These are phyloP conservation scores for Trichoderma aggressivum DNA, from an alignment of 2,329 filamentous ascomycete species.

Conservation along the genomic window DNA sequence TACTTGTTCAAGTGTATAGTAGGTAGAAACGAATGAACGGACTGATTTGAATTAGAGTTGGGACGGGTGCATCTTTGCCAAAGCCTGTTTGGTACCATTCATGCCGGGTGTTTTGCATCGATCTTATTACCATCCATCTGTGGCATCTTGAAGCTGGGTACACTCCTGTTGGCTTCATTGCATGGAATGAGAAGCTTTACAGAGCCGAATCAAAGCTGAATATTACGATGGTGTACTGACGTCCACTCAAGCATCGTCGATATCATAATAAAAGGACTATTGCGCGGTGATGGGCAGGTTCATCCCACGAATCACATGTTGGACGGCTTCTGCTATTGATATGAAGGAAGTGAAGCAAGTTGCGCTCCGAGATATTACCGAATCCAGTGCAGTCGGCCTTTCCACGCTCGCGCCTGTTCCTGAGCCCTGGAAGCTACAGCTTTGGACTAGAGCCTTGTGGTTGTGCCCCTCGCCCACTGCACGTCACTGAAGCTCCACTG, in stretches of 20 bases:
- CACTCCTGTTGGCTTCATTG: no score
- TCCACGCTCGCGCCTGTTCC: neutral
- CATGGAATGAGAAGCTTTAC: neutral
- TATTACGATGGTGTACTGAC: neutral
- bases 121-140: neutral
- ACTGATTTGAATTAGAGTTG: neutral
- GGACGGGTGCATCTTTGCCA: neutral
- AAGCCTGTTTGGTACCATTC: neutral
- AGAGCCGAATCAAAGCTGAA: neutral
- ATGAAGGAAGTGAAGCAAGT: neutral
- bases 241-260: neutral
- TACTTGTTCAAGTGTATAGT: neutral
- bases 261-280: neutral
- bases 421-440: neutral
- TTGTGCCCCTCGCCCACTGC: neutral
- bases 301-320: neutral
- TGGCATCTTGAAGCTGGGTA: neutral
- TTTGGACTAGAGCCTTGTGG: neutral
- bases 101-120: neutral
- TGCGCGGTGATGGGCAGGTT: neutral
- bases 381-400: neutral
- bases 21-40: neutral
- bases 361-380: neutral
- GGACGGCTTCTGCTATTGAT: neutral
- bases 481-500: constrained; percentile 4